Base-by-base conservation (phyloP, 2,329 filamentous ascomycete genomes). In the Myriosclerotinia curreyana region DNA sequence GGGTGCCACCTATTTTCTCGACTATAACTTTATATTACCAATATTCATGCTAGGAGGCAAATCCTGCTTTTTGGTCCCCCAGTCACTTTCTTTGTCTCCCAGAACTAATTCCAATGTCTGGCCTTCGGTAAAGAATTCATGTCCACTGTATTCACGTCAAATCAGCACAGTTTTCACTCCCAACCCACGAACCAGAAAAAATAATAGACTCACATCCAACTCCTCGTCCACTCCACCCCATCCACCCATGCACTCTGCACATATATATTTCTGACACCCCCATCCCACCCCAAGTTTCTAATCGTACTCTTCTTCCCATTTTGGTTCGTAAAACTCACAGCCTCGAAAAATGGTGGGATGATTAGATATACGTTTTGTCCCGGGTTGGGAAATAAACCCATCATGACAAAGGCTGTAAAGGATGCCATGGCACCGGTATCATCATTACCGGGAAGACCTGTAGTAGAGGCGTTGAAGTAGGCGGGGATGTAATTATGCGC, bases 301-400 rank as follows among this genome's bases (percentile, higher is more conserved):
- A 90, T 79, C 1, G 78, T 84, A 0, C 86, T 85, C 7, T 81
- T 83, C 61, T 83, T 85, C 2, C 82, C 81, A 0, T 84, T 89
- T 0, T 79, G 79, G 64, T 83, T 82, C 9, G 76, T 83, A 60
- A 90, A 79, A 54, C 80, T 82, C 2, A 89, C 78, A 40, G 79
- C 77, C 69, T 83, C 78, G 69, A 90, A 90, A 69, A 83, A 90
- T 0, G 88, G 88, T 0, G 87, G 83, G 0, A 77, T 88, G 66
- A 90, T 87, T 38, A 90, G 80, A 67, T 90, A 90, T 0, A 89
- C 85, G 66, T 89, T 78, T 69, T 90, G 87, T 0, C 87, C 87
- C 0, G 86, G 81, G 59, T 88, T 87, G 0, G 88, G 88, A 71
- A 87, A 91, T 5, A 90, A 74, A 0, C 71, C 71, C 53, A 69